Evolutionary conservation across 345 rosid genomes (phyloP).

Genomic region (Psidium friedrichsthalianum): DNA sequence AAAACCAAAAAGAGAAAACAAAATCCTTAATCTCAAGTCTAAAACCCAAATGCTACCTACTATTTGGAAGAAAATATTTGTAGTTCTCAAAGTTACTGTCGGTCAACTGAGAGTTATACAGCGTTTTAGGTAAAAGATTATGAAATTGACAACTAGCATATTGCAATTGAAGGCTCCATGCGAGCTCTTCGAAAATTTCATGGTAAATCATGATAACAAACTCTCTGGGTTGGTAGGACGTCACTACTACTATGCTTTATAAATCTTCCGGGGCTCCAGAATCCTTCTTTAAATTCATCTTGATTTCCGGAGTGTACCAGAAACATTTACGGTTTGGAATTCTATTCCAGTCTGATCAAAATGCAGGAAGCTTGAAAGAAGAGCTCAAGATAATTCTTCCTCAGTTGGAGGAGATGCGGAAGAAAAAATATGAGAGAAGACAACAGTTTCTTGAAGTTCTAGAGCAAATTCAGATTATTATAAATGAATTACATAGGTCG

Average conservation of each 20-base stretch:
- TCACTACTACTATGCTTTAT: not conserved
- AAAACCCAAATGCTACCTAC: not conserved
- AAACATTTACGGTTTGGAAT: not conserved
- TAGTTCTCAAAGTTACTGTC: not conserved
- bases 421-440: slow-evolving; percentile 63
- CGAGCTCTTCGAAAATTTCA: not conserved
- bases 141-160: not conserved
- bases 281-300: not conserved
- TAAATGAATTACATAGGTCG: slow-evolving; percentile 48
- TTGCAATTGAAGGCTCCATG: not conserved
- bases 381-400: slow-evolving; percentile 70
- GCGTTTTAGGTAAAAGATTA: not conserved
- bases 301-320: not conserved
- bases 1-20: not conserved
- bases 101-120: not conserved
- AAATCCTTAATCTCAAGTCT: not conserved
- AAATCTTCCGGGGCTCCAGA: not conserved
- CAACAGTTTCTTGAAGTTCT: slow-evolving; percentile 62
- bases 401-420: slow-evolving; percentile 82
- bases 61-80: not conserved
- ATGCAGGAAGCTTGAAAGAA: slow-evolving; percentile 66
- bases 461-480: slow-evolving; percentile 38
- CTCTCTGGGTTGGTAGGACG: not conserved
- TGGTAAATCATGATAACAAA: not conserved
- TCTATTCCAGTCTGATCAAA: slow-evolving; percentile 60